Evolutionary conservation across 441 rosid genomes (phyloP).

Genomic region (Macaranga tanarius): DNA sequence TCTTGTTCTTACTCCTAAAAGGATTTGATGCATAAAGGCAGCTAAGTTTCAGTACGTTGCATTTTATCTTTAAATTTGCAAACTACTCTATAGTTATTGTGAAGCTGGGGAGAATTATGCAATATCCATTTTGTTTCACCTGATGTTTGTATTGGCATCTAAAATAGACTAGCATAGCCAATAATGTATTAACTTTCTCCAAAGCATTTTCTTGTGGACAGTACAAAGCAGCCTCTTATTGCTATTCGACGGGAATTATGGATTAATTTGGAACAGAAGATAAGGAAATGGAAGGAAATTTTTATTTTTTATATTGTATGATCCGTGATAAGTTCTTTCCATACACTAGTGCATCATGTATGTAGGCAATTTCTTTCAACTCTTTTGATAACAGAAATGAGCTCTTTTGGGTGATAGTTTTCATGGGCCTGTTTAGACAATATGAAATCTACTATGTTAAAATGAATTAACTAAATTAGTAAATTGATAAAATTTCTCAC

Average conservation of each 20-base stretch:
- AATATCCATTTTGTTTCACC: slow-evolving; percentile 12
- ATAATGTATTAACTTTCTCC: neutral
- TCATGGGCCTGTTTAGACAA: neutral
- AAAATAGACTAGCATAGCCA: neutral
- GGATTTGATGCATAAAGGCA: slow-evolving; percentile 4
- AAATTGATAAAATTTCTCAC: neutral
- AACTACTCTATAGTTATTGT: slow-evolving; percentile 19
- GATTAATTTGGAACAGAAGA: slow-evolving; percentile 13
- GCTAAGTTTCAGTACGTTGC: neutral
- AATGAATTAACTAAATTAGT: neutral
- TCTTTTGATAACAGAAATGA: neutral
- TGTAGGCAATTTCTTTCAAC: neutral
- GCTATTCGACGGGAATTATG: slow-evolving; percentile 11
- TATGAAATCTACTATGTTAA: neutral
- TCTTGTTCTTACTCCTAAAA: neutral
- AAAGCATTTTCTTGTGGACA: neutral
- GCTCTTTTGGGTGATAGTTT: neutral
- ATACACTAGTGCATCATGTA: neutral
- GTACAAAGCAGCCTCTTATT: neutral
- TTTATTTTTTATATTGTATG: neutral
- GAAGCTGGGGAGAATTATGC: neutral
- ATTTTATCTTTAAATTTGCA: neutral
- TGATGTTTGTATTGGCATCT: neutral
- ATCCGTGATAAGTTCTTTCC: neutral
- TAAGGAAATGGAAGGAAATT: neutral